Base-by-base conservation (phyloP, 1,139 yeast genomes). In the Cylindricascospora bacillispora region DNA sequence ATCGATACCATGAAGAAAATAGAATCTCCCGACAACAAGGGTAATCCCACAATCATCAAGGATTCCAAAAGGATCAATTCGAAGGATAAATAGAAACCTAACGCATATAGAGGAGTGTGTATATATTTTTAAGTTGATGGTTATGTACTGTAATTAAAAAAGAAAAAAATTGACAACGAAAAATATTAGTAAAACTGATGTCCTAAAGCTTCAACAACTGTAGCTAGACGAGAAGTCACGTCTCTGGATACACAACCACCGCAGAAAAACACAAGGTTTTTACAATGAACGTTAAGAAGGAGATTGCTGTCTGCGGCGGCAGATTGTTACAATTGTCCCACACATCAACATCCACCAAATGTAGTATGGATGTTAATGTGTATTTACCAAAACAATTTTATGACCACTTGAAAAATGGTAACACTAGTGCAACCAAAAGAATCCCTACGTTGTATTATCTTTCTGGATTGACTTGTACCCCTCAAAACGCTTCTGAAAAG, bases 401-500 rank as follows among this genome's bases (percentile, higher is more conserved):
- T 23, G 36, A 47, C 6, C 33, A 29, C 7, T 35, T 35, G 3
- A 32, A 34, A 18, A 24, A 44, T 21, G n/a, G n/a, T n/a, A 26
- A 13, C 3, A 13, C 22, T 10, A 7, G 12, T 5, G 38, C 52
- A 1, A 28, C 47, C 3, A 38, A 38, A 3, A 54, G 59, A 27
- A 56, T 77, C 13, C 97, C 98, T 1, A 83, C 81, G 0, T 54
- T 89, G 37, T 54, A 80, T 39, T 89, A 77, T 52, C 67, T 89
- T 19, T 79, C 95, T 3, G 98, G 98, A 1, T 66, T 89, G 44
- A 83, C 95, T 1, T 89, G 97, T 54, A 77, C 93, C 1, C 95
- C 95, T 25, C 74, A 82, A 57, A 89, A 86, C 53, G 94, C 93
- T 35, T 65, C 82, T n/a, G 98, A 89, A 49, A 89, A 89, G 67